A percentile compares a stretch with the other conserved stretches of the same genome.
These are phyloP conservation scores for Puccinia polysora DNA, from an alignment of 1,284 basidiomycete genomes.

Conservation along the genomic window DNA sequence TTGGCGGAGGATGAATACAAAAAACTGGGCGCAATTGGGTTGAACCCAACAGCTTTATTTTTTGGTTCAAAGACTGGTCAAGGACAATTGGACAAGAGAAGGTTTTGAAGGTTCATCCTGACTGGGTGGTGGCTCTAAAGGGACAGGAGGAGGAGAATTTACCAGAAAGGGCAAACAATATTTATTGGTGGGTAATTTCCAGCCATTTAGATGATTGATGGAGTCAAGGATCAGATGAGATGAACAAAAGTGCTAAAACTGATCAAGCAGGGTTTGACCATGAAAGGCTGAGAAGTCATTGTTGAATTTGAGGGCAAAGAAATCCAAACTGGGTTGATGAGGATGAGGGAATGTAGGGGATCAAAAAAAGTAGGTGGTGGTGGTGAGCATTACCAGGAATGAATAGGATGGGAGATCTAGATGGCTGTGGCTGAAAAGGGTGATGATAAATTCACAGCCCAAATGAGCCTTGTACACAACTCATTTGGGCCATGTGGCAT, in stretches of 20 bases:
- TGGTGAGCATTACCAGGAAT: no score
- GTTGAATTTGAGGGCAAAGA: no score
- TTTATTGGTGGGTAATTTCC: conserved; percentile 34
- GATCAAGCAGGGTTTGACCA: no score
- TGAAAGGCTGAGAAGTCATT: no score
- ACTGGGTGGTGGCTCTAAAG: not conserved
- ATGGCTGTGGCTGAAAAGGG: no score
- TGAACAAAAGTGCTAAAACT: not conserved
- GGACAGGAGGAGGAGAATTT: not conserved
- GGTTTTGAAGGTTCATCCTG: not conserved
- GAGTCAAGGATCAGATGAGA: not conserved
- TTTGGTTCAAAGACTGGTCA: conserved; percentile 35
- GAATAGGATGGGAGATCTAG: no score
- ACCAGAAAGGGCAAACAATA: not conserved
- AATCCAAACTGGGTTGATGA: no score
- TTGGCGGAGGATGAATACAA: conserved; percentile 13
- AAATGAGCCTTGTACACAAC: no score
- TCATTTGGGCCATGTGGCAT: no score
- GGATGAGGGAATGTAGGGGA: no score
- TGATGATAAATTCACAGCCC: no score
- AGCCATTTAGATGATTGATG: not conserved
- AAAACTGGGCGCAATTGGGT: conserved; percentile 37
- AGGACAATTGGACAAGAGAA: not conserved
- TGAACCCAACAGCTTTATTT: conserved; percentile 25
- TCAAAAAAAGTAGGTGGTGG: no score